Percentiles rank a stretch among this genome's conserved stretches.
phyloP scores from a whole-genome alignment of 371 early-diverging fungal genomes.

The Rhizomucor pusillus region DNA sequence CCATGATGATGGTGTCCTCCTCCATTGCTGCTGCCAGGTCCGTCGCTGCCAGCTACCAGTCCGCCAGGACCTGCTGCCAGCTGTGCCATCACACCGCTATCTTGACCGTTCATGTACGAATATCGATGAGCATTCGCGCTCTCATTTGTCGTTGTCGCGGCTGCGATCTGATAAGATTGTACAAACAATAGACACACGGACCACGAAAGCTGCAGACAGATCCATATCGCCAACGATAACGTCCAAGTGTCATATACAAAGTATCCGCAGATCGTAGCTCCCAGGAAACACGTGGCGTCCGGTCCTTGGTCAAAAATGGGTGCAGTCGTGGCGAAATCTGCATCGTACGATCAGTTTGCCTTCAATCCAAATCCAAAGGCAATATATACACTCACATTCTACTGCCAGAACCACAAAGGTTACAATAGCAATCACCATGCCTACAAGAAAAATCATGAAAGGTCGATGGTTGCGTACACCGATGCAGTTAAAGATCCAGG shows the following conservation, averaged over 20 bases:
- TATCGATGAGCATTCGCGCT: slow-evolving; percentile 69
- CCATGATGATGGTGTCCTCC: slow-evolving; percentile 6
- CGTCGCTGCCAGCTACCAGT: slow-evolving; percentile 15
- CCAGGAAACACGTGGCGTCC: slow-evolving; percentile 57
- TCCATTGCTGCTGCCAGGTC: background rate
- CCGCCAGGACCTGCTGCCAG: slow-evolving; percentile 33
- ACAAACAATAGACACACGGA: slow-evolving; percentile 67
- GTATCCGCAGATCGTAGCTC: slow-evolving; percentile 61
- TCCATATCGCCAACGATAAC: slow-evolving; percentile 67
- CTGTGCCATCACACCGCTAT: slow-evolving; percentile 31
- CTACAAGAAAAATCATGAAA: slow-evolving; percentile 76
- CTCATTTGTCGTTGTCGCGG: slow-evolving; percentile 89
- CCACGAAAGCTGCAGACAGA: slow-evolving; percentile 78
- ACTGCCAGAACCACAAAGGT: slow-evolving; percentile 58
- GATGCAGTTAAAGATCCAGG: slow-evolving; percentile 93
- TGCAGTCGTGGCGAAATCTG: slow-evolving; percentile 27
- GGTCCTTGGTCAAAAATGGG: slow-evolving; percentile 25
- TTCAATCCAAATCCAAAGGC: background rate
- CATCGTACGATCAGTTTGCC: background rate
- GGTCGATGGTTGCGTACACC: slow-evolving; percentile 84
- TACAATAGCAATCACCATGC: slow-evolving; percentile 59
- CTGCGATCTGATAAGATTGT: slow-evolving; percentile 80
- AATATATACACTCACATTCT: slow-evolving; percentile 43
- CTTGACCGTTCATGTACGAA: slow-evolving; percentile 43
- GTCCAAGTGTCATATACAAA: slow-evolving; percentile 78